phyloP scores from a whole-genome alignment of 2,329 filamentous ascomycete species.

The Drechslerella stenobrocha region DNA sequence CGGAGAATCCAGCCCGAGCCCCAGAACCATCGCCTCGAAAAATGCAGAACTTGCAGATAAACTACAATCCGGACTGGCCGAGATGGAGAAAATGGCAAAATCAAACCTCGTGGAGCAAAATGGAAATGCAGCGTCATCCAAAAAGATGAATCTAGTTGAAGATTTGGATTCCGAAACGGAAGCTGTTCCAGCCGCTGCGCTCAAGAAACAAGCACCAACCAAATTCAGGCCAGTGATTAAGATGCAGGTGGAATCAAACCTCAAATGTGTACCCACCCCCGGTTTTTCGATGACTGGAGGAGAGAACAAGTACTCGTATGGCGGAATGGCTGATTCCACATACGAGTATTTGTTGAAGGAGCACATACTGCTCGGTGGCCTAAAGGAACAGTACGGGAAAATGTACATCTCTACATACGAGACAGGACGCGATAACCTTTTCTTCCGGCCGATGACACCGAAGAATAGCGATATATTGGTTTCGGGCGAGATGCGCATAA shows the following conservation, averaged over 20 bases:
- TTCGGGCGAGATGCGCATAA: conserved; percentile 65
- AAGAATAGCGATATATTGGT: conserved; percentile 72
- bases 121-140: background rate
- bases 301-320: conserved; percentile 61
- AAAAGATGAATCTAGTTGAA: background rate
- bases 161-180: background rate
- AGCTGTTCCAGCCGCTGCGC: background rate
- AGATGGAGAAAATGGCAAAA: conserved; percentile 21
- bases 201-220: conserved; percentile 1
- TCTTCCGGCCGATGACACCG: conserved; percentile 76
- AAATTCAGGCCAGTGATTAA: conserved; percentile 14
- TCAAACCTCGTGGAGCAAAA: conserved; percentile 10
- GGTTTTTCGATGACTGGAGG: conserved; percentile 40
- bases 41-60: conserved; percentile 18
- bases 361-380: conserved; percentile 75
- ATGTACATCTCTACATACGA: conserved; percentile 72
- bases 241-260: conserved; percentile 55
- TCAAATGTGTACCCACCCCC: conserved; percentile 52
- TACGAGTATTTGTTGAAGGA: conserved; percentile 74
- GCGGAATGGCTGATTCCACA: conserved; percentile 69
- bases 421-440: conserved; percentile 70
- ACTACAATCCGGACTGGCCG: conserved; percentile 26
- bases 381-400: conserved; percentile 69
- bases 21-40: conserved; percentile 8
- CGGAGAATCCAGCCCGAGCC: background rate